Evolutionary conservation across 805 yeast species (phyloP), one percentile per base, ranked within the genome.

Genomic region (Starmerella powellii): DNA sequence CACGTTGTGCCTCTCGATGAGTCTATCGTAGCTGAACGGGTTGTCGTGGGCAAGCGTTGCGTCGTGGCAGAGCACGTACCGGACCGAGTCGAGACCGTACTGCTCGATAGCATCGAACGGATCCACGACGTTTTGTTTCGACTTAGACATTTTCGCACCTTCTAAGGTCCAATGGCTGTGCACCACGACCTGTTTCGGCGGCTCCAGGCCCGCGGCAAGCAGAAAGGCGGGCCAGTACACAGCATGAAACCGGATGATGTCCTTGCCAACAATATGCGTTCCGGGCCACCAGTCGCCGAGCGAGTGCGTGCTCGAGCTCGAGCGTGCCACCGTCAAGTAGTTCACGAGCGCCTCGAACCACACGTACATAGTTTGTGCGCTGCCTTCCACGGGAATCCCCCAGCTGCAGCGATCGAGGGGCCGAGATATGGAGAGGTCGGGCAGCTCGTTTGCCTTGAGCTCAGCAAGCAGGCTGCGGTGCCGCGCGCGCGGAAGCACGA

Each of bases 291-390:
- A 56, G 24, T 35, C 42, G 27, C 43, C 58, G 3, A 30, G 28
- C 27, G 54, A 35, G 10, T 34, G 21, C n/a, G n/a, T n/a, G 17
- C 13, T 12, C 16, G 33, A 20, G n/a, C n/a, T 21, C 6, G 49
- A 42, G 29, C 46, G 41, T 15, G 49, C 51, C 19, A 47, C 57
- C 1, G 96, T 82, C 4, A 85, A 41, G 56, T 91, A 91, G 59
- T 86, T 91, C 34, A 80, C 68, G 34, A 91, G 66, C 0, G 98
- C 98, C 63, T 91, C 98, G 46, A 91, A 79, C 98, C 98, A 91
- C 13, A 91, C 98, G 55, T 91, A 91, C 40, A 91, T 76, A 37
- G 72, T 78, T 57, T 88, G 97, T 1, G 35, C 13, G 15, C 30
- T 38, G 18, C 68, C 66, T 2, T 98, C 97, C 2, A 88, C 96